A percentile compares a stretch with the other conserved stretches of the same genome.
Conservation (phyloP, 2,329 filamentous ascomycete genomes). For the Penicillium glabrum region DNA sequence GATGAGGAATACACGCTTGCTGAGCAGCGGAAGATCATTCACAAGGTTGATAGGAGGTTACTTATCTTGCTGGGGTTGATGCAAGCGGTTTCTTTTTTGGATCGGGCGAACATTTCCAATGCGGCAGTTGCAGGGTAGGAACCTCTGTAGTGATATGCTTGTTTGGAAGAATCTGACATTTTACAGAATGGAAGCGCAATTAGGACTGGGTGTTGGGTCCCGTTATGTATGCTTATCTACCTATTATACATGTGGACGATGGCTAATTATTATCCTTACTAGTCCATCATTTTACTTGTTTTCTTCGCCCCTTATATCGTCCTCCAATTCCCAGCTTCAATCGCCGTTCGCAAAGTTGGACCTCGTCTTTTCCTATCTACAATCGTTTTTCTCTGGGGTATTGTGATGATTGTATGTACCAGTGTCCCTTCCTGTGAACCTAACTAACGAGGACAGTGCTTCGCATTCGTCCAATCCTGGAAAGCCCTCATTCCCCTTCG, state of each 20-base stretch:
- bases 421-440: neutral
- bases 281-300: slow-evolving; percentile 44
- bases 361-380: slow-evolving; percentile 29
- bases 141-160: neutral
- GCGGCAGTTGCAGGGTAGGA: neutral
- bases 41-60: neutral
- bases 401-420: slow-evolving; percentile 9
- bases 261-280: neutral
- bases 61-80: neutral
- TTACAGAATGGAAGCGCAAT: neutral
- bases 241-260: neutral
- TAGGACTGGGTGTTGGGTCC: neutral
- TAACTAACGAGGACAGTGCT: neutral
- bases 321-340: slow-evolving; percentile 70
- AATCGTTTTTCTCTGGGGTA: slow-evolving; percentile 21
- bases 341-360: slow-evolving; percentile 67
- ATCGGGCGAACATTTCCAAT: neutral
- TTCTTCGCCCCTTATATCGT: slow-evolving; percentile 74
- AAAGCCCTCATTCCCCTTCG: neutral
- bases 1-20: neutral
- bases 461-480: neutral
- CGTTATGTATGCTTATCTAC: neutral
- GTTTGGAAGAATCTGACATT: neutral
- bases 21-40: neutral
- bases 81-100: neutral